Percentiles rank a stretch among this genome's conserved stretches.
Evolutionary conservation across 1,284 basidiomycete genomes (phyloP).

Genomic region (Tetrapyrgos nigripes): DNA sequence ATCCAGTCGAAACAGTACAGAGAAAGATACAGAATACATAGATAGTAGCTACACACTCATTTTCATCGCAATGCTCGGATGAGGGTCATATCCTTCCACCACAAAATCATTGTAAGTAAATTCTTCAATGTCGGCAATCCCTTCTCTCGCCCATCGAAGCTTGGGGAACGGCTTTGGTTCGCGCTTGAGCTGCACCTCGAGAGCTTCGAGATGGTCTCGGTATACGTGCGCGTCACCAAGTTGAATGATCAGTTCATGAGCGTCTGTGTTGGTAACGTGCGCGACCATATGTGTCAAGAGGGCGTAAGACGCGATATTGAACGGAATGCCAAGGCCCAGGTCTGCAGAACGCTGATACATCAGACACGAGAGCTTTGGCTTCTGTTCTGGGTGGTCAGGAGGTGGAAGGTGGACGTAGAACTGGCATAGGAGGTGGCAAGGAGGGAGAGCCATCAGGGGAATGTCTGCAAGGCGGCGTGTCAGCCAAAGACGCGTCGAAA

Average conservation of each 20-base stretch:
- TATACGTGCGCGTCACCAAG: constrained; percentile 99
- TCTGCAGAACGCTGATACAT: constrained; percentile 99
- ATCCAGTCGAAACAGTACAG: background rate
- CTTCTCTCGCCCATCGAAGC: constrained; percentile 71
- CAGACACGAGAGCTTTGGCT: constrained; percentile 87
- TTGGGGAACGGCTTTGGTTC: constrained; percentile 88
- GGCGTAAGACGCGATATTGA: constrained; percentile 99
- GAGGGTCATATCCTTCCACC: constrained; percentile 87
- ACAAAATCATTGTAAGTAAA: constrained; percentile 86
- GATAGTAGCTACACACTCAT: constrained; percentile 88
- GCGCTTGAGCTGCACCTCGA: constrained; percentile 83
- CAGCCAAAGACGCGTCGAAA: background rate
- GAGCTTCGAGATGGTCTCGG: constrained; percentile 88
- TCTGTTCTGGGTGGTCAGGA: constrained; percentile 49
- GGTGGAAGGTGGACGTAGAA: constrained; percentile 93
- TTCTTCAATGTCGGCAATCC: constrained; percentile 80
- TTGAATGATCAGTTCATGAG: constrained; percentile 91
- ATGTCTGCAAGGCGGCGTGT: constrained; percentile 65
- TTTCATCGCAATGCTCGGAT: constrained; percentile 93
- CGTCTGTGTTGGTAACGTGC: constrained; percentile 84
- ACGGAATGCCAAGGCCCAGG: constrained; percentile 95
- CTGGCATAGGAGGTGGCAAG: constrained; percentile 98
- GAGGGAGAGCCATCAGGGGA: constrained; percentile 93
- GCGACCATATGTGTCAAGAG: constrained; percentile 98
- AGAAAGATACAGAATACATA: background rate